These are phyloP conservation scores for Copromyces sp. DNA, from an alignment of 495 filamentous ascomycete species.

Conservation along the genomic window DNA sequence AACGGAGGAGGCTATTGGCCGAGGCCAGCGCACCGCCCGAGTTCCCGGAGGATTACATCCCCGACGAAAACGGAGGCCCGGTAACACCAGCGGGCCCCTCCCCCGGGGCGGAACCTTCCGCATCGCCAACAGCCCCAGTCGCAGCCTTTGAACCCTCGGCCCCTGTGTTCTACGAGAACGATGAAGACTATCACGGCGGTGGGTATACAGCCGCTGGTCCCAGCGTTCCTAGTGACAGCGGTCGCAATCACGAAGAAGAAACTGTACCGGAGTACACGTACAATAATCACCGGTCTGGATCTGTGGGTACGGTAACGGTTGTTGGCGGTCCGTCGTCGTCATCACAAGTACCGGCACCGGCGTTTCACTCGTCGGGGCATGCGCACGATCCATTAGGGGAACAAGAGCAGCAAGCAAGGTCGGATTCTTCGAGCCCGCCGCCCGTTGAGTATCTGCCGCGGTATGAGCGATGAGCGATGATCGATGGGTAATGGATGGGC, in stretches of 20 bases:
- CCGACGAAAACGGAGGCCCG: constrained; percentile 12
- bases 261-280: neutral
- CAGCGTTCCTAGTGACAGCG: neutral
- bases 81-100: constrained; percentile 5
- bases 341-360: neutral
- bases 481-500: neutral
- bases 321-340: neutral
- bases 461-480: neutral
- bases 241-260: neutral
- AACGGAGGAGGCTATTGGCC: constrained; percentile 60
- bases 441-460: neutral
- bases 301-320: neutral
- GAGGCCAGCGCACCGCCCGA: constrained; percentile 61
- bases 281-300: neutral
- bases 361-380: neutral
- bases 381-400: neutral
- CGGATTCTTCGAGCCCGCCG: neutral
- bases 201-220: neutral
- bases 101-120: constrained; percentile 7
- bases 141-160: constrained; percentile 45
- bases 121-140: constrained; percentile 3
- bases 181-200: constrained; percentile 32
- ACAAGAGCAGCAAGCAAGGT: neutral
- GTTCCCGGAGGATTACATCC: constrained; percentile 38
- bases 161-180: constrained; percentile 55